Evolutionary conservation across 495 filamentous ascomycete genomes (phyloP).

Genomic region (Parmelia sp.): DNA sequence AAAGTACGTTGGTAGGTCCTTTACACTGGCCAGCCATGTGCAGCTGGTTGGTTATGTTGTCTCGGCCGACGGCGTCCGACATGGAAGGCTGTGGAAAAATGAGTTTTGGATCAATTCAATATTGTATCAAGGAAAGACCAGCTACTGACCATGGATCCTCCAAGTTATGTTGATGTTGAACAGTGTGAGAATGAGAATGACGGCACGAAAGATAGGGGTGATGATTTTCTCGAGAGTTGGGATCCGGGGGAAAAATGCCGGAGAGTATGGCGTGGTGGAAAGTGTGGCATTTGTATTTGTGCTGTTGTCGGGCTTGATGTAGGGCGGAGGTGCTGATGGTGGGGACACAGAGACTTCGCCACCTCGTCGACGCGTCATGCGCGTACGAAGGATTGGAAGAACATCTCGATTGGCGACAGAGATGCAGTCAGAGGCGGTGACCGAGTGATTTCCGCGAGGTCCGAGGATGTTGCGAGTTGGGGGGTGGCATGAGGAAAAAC

Average conservation of each 20-base stretch:
- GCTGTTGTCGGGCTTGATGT: neutral
- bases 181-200: constrained; percentile 4
- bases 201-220: neutral
- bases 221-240: neutral
- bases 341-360: neutral
- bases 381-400: neutral
- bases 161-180: constrained; percentile 8
- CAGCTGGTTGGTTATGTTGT: neutral
- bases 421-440: neutral
- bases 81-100: neutral
- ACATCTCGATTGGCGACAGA: neutral
- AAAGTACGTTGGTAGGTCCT: no score
- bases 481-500: neutral
- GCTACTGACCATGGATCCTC: constrained; percentile 10
- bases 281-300: neutral
- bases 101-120: neutral
- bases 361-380: neutral
- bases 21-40: neutral
- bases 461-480: neutral
- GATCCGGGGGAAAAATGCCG: neutral
- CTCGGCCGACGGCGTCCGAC: neutral
- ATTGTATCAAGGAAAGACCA: no score
- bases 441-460: neutral
- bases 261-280: neutral
- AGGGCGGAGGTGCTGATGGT: neutral